Evolutionary conservation across 2,329 filamentous ascomycete genomes (phyloP), one percentile per base, ranked within the genome.

Genomic region (Rhexocercosporidium sp.): DNA sequence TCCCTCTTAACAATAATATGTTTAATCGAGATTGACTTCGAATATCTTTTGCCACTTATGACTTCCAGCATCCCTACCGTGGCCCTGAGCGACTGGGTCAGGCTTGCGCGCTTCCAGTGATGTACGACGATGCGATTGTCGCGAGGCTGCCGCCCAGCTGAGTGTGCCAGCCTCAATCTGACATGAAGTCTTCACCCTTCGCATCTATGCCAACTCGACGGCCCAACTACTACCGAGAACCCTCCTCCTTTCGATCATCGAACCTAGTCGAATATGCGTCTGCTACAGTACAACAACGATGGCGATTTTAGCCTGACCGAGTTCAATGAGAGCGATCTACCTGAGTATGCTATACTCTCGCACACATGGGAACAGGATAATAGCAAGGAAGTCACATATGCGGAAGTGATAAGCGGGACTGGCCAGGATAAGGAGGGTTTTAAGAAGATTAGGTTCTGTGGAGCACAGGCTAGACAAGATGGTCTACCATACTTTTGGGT

Each of bases 111-210:
- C 68, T 70, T 70, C 37, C 49, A 68, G 64, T 67, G 34, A 64
- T 70, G 62, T 51, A 69, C 61, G 56, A 69, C 60, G 51, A 70
- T 65, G 62, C 39, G 29, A 66, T 69, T 66, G 51, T 56, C 65
- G 65, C 67, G 53, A 67, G 68, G 69, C 67, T 66, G 65, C 60
- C 54, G 46, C 59, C 22, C 22, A 68, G 64, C 62, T 72, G 66
- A n/a, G 70, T 68, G 47, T 31, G 65, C 70, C 69, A 72, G 69
- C 65, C 67, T 68, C 62, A 69, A 70, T 56, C 9, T 34, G 34
- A 70, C 59, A 47, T 69, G 25, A 47, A 68, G 37, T 67, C 22
- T 49, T 49, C 9, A 49, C 46, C 61, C 20, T 49, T 18, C 57
- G 25, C 62, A 62, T 67, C 59, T 53, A 41, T 53, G 64, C 67